These are phyloP conservation scores for Escovopsis weberi DNA, from an alignment of 2,329 filamentous ascomycete species.

Conservation along the genomic window DNA sequence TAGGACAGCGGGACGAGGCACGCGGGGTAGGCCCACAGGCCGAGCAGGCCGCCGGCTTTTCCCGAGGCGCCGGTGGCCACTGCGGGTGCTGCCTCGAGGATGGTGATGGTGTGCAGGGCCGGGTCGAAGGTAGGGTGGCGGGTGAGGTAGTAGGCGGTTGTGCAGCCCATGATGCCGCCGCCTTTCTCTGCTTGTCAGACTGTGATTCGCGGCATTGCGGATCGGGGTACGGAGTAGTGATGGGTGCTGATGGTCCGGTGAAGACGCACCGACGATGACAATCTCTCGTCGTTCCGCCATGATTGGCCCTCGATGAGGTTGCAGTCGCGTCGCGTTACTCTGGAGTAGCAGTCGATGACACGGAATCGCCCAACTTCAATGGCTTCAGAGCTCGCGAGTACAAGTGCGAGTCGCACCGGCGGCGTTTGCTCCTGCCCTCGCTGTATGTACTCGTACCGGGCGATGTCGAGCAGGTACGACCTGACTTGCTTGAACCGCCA, in stretches of 20 bases:
- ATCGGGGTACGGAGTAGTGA: too few relatives aligned
- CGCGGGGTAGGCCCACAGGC: constrained; percentile 78
- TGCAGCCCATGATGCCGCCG: constrained; percentile 84
- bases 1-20: constrained; percentile 79
- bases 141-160: constrained; percentile 81
- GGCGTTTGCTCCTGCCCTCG: too few relatives aligned
- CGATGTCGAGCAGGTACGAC: too few relatives aligned
- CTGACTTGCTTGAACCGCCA: too few relatives aligned
- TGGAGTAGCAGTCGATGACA: too few relatives aligned
- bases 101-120: constrained; percentile 59
- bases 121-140: constrained; percentile 71
- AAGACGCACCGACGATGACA: constrained; percentile 32
- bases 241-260: too few relatives aligned
- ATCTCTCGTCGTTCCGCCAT: constrained; percentile 29
- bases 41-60: constrained; percentile 84
- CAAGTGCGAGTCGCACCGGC: too few relatives aligned
- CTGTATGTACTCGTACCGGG: too few relatives aligned
- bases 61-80: constrained; percentile 88
- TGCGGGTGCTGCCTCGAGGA: constrained; percentile 69
- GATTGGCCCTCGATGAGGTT: background rate
- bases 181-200: constrained; percentile 31
- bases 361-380: too few relatives aligned
- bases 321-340: too few relatives aligned
- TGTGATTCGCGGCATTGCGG: too few relatives aligned
- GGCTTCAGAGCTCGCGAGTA: too few relatives aligned